Base-by-base conservation (phyloP, 163 green algal genomes). In the Picocystis sp. region DNA sequence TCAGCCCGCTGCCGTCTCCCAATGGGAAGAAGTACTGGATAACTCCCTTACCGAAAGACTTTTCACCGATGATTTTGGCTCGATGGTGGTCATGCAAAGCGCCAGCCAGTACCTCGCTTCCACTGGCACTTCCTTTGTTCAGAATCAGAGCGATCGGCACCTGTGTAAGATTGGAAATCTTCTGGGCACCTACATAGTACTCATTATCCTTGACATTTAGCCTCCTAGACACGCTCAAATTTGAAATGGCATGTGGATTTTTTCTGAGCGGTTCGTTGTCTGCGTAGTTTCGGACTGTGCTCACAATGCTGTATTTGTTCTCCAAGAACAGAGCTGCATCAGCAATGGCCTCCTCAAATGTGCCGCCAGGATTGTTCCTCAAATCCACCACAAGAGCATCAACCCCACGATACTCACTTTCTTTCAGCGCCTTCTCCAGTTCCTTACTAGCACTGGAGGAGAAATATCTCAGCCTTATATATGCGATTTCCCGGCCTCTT, bases 11-110 rank as follows among this genome's bases (percentile, higher is more conserved):
- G 34, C 73, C 73, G 43, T 77, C 70, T 52, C n/a, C 47, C 71
- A 74, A 41, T 3, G 67, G 71, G 50, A 80, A 82, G 47, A 66
- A 80, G 45, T 75, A 80, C 60, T 84, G 74, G 55, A 81, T 63
- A 45, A 81, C 49, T 3, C 38, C 47, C 34, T 78, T 82, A 29
- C 77, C 77, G 62, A 83, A 83, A 3, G 77, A 80, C 24, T 52
- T 53, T 61, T 79, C 65, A 14, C 77, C 77, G 3, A 83, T 45
- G 21, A 82, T 22, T 13, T 63, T 23, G 2, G 72, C 74, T 3
- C 77, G 71, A 33, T 58, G 51, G 50, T 85, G 75, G 57, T 80
- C 77, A 25, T 63, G 60, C 50, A 85, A 66, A 5, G 70, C 73
- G 15, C 75, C 75, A 38, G 70, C 52, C 25, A 81, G 49, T 19